Percentiles rank a stretch among this genome's conserved stretches.
Conservation (phyloP, 805 yeast species). For the Sugiyamaella smithiae region DNA sequence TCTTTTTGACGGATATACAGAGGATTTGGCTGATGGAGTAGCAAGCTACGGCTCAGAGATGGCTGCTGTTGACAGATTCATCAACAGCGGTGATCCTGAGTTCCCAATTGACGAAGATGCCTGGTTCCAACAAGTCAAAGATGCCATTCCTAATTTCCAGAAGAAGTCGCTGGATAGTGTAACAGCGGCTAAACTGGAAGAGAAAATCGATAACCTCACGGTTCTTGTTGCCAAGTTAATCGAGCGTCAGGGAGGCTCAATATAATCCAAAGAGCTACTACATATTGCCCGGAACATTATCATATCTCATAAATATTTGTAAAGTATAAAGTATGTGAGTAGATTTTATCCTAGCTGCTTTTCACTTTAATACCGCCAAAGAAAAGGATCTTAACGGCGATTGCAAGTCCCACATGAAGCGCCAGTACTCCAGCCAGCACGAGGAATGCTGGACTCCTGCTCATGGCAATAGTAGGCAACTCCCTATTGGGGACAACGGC, state of each 20-base stretch:
- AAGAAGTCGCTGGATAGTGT: slow-evolving; percentile 20
- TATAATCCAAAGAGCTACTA: too few species aligned
- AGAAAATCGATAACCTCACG: slow-evolving; percentile 22
- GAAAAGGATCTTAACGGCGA: slow-evolving; percentile 64
- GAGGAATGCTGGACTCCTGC: slow-evolving; percentile 38
- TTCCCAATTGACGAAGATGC: slow-evolving; percentile 49
- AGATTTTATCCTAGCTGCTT: too few species aligned
- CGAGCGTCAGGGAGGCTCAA: too few species aligned
- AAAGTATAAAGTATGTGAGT: too few species aligned
- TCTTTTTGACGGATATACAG: slow-evolving; percentile 66
- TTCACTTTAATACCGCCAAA: slow-evolving; percentile 42
- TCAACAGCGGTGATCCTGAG: slow-evolving; percentile 70
- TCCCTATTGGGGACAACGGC: slow-evolving; percentile 33
- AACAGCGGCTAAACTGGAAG: slow-evolving; percentile 20
- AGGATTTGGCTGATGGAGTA: slow-evolving; percentile 41
- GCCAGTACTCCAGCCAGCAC: slow-evolving; percentile 42
- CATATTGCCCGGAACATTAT: too few species aligned
- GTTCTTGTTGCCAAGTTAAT: slow-evolving; percentile 16
- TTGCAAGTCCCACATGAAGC: slow-evolving; percentile 55
- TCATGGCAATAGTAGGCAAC: slow-evolving; percentile 30
- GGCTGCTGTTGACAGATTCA: slow-evolving; percentile 43
- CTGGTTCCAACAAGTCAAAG: slow-evolving; percentile 52
- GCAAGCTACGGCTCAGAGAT: slow-evolving; percentile 34
- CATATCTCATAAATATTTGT: too few species aligned
- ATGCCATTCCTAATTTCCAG: slow-evolving; percentile 54